Conservation (phyloP, 768 basidiomycete species). For the Termitomyces eurrhizus region DNA sequence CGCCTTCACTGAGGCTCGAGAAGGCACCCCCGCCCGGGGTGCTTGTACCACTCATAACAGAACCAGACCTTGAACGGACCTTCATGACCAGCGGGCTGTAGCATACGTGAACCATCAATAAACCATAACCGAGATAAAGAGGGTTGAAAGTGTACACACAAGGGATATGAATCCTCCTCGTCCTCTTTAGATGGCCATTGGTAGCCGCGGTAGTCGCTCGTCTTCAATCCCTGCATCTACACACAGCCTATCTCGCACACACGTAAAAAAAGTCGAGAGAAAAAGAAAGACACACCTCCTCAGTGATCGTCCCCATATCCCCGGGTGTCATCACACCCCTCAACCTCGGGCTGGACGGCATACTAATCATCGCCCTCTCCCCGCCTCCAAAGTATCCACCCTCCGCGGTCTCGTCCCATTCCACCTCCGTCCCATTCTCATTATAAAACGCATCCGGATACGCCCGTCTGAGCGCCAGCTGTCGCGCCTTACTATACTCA, state of each 20-base stretch:
- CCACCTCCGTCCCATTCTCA: slow-evolving; percentile 32
- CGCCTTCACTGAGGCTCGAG: slow-evolving; percentile 81
- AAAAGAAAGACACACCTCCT: slow-evolving; percentile 50
- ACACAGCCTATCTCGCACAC: neutral
- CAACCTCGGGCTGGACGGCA: slow-evolving; percentile 86
- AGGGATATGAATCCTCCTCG: slow-evolving; percentile 89
- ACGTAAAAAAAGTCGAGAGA: neutral
- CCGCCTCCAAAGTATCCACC: slow-evolving; percentile 40
- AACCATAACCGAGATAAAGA: neutral
- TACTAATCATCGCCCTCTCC: slow-evolving; percentile 68
- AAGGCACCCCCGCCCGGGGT: slow-evolving; percentile 85
- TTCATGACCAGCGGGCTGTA: slow-evolving; percentile 85
- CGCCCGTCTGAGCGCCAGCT: slow-evolving; percentile 85
- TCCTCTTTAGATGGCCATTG: slow-evolving; percentile 65
- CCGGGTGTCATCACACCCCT: slow-evolving; percentile 89
- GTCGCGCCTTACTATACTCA: slow-evolving; percentile 94
- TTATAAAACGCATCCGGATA: slow-evolving; percentile 93
- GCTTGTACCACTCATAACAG: slow-evolving; percentile 64
- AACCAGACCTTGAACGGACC: slow-evolving; percentile 77
- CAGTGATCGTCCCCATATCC: slow-evolving; percentile 86
- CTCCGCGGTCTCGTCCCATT: slow-evolving; percentile 28
- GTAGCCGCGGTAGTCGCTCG: slow-evolving; percentile 80
- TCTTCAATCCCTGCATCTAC: slow-evolving; percentile 81
- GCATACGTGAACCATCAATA: slow-evolving; percentile 2
- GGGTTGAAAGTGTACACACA: slow-evolving; percentile 47